phyloP scores from a whole-genome alignment of 495 filamentous ascomycete species.

The Terfezia claveryi region DNA sequence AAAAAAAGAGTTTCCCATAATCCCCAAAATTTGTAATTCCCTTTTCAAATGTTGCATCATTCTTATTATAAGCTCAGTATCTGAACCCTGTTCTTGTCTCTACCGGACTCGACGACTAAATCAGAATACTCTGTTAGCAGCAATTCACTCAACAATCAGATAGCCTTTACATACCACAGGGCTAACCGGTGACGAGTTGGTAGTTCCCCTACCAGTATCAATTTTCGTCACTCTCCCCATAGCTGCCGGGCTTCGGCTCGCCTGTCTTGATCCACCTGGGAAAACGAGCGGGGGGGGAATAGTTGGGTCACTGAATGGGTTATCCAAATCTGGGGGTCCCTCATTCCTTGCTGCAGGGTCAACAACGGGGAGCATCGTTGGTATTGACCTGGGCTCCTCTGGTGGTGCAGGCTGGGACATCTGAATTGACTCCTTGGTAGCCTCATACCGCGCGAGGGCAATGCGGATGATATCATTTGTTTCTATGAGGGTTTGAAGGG shows the following conservation, averaged over 20 bases:
- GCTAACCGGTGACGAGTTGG: background rate
- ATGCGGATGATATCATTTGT: conserved; percentile 73
- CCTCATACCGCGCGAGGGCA: conserved; percentile 54
- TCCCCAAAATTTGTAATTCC: too few species aligned
- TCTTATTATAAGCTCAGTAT: too few species aligned
- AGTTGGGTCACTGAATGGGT: background rate
- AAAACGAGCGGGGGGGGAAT: background rate
- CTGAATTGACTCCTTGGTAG: conserved; percentile 51
- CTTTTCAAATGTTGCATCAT: too few species aligned
- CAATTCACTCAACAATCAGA: too few species aligned
- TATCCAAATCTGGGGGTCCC: background rate
- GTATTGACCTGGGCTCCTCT: background rate
- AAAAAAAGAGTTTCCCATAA: too few species aligned
- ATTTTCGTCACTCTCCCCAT: background rate
- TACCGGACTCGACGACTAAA: too few species aligned
- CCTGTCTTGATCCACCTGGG: background rate
- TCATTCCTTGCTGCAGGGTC: background rate
- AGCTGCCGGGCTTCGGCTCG: background rate
- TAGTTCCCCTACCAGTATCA: background rate
- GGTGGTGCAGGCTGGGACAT: background rate
- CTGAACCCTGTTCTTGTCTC: too few species aligned
- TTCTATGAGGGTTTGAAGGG: conserved; percentile 77
- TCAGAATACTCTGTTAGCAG: too few species aligned
- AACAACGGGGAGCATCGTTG: background rate
- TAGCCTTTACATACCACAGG: background rate